Base-by-base conservation (phyloP, 352 stramenopile genomes). In the Thalassiosira livingstoniorum region DNA sequence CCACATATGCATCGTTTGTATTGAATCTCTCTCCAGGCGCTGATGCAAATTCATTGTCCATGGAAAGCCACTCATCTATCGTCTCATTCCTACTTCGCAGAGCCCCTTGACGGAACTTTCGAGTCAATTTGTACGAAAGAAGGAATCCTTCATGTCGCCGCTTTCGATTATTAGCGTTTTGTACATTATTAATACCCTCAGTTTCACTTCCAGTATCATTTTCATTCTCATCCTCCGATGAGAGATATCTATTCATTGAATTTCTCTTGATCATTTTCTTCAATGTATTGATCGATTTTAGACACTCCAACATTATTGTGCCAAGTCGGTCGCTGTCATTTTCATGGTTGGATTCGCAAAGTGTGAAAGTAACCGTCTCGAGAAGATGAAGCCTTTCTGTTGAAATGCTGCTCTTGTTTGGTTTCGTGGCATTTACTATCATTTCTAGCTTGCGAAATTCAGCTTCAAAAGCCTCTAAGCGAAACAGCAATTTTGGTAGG, bases 81-180 rank as follows among this genome's bases (percentile, higher is more conserved):
- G 80, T 87, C 15, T 75, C 73, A 71, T 87, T 87, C 47, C 80
- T 76, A 65, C 80, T 87, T 54, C 74, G 42, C 11, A 87, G 43
- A 4, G 69, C 35, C 15, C 73, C 37, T n/a, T 53, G 62, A 37
- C 37, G 73, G 54, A 65, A 65, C 61, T 70, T 86, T n/a, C n/a
- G n/a, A n/a, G n/a, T n/a, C n/a, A n/a, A n/a, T n/a, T n/a, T n/a
- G n/a, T n/a, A n/a, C 21, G 66, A 62, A 10, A 62, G 10, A 10
- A 23, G 61, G 37, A 25, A 29, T 10, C 58, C 74, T 7, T 18
- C 21, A 53, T 57, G 78, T 0, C 62, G 43, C 68, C n/a, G 58
- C 37, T 62, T 37, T 75, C 77, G 68, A 29, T 42, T 63, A 34
- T 21, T 62, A 39, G 5, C 47, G 31, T 31, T 42, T 32, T 55